Conservation (phyloP, 805 yeast genomes). For the Blastobotrys peoriensis region DNA sequence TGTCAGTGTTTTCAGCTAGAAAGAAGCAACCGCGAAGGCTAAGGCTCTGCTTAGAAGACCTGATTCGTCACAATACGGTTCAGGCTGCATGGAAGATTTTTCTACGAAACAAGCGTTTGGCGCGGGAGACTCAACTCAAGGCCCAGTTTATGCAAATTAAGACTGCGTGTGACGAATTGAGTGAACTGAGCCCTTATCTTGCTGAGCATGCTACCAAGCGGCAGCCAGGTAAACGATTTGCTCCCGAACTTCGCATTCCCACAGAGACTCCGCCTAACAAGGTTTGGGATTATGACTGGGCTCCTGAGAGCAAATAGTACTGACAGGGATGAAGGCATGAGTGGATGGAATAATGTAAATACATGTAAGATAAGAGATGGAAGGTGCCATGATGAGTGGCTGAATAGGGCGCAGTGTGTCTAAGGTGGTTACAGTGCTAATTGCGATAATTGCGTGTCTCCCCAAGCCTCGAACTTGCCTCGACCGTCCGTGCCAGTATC, state of each 20-base stretch:
- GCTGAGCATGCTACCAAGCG: constrained; percentile 55
- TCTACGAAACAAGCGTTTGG: constrained; percentile 46
- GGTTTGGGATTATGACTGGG: constrained; percentile 61
- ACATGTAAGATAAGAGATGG: no score
- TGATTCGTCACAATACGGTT: constrained; percentile 76
- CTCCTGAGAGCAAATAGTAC: constrained; percentile 8
- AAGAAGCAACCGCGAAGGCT: constrained; percentile 83
- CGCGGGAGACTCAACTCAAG: constrained; percentile 31
- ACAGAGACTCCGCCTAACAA: constrained; percentile 81
- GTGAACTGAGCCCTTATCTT: constrained; percentile 39
- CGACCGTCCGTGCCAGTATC: no score
- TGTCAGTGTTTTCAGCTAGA: constrained; percentile 79
- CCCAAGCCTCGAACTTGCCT: no score
- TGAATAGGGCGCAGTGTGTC: no score
- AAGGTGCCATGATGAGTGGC: no score
- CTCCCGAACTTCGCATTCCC: constrained; percentile 80
- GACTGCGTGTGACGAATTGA: constrained; percentile 68
- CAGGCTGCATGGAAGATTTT: constrained; percentile 73
- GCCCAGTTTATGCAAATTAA: constrained; percentile 60
- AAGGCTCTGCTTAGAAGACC: constrained; percentile 71
- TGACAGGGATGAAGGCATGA: no score
- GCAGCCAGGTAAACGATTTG: constrained; percentile 59
- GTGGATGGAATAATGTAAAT: not conserved
- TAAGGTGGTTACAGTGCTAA: no score
- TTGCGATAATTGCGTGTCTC: not conserved